Conservation (phyloP, 208 protist genomes). For the Crithidia mellificae region DNA sequence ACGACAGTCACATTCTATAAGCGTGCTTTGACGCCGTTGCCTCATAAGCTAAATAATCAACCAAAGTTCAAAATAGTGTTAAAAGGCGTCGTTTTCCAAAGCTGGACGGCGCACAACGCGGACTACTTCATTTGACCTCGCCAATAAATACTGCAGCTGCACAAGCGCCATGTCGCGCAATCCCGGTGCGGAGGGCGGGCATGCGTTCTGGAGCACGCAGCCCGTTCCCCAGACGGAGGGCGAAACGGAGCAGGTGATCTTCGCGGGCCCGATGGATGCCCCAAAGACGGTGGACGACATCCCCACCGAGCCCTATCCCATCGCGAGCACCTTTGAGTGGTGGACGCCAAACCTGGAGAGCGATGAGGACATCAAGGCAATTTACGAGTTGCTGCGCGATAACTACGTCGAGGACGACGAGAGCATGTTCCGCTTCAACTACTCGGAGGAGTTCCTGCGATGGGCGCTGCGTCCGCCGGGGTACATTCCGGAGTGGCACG, state of each 20-base stretch:
- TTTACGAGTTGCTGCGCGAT: constrained; percentile 96
- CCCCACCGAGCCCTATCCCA: constrained; percentile 79
- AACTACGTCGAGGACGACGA: constrained; percentile 99
- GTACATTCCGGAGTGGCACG: constrained; percentile 95
- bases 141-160: no score
- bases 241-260: constrained; percentile 26
- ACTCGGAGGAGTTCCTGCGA: constrained; percentile 96
- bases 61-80: no score
- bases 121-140: no score
- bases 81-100: no score
- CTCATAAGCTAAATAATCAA: no score
- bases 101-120: no score
- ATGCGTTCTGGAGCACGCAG: constrained; percentile 88
- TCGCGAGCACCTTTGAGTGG: constrained; percentile 96
- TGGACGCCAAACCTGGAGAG: constrained; percentile 87
- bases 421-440: constrained; percentile 99
- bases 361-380: constrained; percentile 57
- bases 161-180: constrained; percentile 16
- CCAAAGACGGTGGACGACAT: constrained; percentile 88
- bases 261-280: constrained; percentile 63
- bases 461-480: constrained; percentile 98
- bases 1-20: no score
- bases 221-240: constrained; percentile 67
- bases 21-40: no score
- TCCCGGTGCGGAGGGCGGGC: constrained; percentile 12